These are phyloP conservation scores for Lactarius hatsudake DNA, from an alignment of 768 basidiomycete genomes.

Conservation along the genomic window DNA sequence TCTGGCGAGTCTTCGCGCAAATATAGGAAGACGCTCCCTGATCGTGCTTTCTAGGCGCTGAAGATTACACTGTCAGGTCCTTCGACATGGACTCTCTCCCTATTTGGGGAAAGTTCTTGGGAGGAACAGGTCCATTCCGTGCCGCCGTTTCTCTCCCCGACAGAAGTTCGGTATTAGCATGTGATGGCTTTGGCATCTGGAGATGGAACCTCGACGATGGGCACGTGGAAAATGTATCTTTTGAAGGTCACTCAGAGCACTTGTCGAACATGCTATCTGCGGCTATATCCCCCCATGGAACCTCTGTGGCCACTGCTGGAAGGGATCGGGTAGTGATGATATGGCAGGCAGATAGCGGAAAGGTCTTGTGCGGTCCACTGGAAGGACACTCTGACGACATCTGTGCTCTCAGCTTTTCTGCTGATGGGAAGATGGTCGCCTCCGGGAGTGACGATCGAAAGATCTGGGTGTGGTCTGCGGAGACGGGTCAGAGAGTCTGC, in stretches of 20 bases:
- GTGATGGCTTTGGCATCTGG: slow-evolving; percentile 7
- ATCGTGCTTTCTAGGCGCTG: slow-evolving; percentile 5
- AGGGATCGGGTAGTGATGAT: slow-evolving; percentile 9
- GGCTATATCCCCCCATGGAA: slow-evolving; percentile 22
- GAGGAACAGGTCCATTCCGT: slow-evolving; percentile 7
- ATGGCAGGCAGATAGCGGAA: slow-evolving; percentile 23
- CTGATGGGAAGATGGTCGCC: slow-evolving; percentile 22
- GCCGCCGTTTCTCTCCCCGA: slow-evolving; percentile 2
- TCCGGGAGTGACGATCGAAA: slow-evolving; percentile 24
- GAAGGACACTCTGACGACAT: slow-evolving; percentile 22
- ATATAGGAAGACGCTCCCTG: not conserved
- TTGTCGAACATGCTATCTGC: slow-evolving; percentile 11
- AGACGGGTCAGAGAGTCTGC: slow-evolving; percentile 13
- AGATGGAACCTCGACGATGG: slow-evolving; percentile 5
- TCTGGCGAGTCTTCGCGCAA: not conserved
- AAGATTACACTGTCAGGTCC: slow-evolving; percentile 13
- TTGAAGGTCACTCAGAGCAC: slow-evolving; percentile 9
- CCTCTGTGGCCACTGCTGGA: slow-evolving; percentile 13
- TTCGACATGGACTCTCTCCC: slow-evolving; percentile 23
- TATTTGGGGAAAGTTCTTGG: slow-evolving; percentile 1
- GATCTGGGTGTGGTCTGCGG: slow-evolving; percentile 20
- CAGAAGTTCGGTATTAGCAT: slow-evolving; percentile 1
- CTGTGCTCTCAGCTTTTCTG: slow-evolving; percentile 20
- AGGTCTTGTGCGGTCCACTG: slow-evolving; percentile 18
- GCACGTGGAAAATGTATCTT: not conserved